Percentiles rank a stretch among this genome's conserved stretches.
Conservation (phyloP, 495 filamentous ascomycete species). For the Aspergillus bertholletiae region DNA sequence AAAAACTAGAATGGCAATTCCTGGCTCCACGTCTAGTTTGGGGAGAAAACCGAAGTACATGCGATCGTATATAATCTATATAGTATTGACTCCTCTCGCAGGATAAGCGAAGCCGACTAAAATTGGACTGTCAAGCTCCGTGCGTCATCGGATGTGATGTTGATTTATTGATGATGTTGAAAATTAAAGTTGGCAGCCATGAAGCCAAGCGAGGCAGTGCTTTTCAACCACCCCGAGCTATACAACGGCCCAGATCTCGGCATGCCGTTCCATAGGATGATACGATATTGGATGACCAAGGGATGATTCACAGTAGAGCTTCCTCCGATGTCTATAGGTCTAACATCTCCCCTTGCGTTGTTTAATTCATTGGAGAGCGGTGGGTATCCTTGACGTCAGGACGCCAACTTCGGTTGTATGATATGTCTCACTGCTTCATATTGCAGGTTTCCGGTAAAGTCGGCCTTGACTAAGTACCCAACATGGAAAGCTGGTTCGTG, state of each 20-base stretch:
- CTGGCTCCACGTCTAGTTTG: no score
- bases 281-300: no score
- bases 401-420: not conserved
- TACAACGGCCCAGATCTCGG: not conserved
- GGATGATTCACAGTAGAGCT: no score
- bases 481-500: no score
- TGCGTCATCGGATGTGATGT: not conserved
- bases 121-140: no score
- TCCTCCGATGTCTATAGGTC: no score
- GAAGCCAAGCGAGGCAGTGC: conserved; percentile 3
- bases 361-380: not conserved
- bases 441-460: not conserved
- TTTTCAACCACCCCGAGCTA: not conserved
- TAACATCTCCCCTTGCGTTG: not conserved
- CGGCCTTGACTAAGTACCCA: not conserved
- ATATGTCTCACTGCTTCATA: not conserved
- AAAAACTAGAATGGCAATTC: no score
- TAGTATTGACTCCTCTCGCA: no score
- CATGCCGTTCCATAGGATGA: no score
- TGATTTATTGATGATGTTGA: not conserved
- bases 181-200: not conserved
- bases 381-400: not conserved
- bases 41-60: no score
- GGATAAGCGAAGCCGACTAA: no score
- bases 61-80: no score